phyloP scores from a whole-genome alignment of 1,139 yeast species.

The Taiozyma sp. region DNA sequence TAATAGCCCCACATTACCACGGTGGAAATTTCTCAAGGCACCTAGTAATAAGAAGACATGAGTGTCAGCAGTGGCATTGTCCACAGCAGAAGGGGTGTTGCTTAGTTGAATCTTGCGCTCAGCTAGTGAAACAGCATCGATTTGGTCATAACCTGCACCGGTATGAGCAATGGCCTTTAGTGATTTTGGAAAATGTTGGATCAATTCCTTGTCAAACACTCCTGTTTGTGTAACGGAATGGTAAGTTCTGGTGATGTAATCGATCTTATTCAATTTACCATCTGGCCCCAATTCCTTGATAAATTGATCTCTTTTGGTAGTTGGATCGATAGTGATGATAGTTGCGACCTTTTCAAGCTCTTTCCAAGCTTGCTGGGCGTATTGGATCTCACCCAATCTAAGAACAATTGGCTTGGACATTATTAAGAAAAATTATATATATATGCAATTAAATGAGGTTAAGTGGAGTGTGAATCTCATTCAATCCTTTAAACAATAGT shows the following conservation, averaged over 20 bases:
- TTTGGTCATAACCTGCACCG: constrained; percentile 95
- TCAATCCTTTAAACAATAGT: too few relatives aligned
- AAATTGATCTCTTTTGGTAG: constrained; percentile 48
- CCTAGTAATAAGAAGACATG: constrained; percentile 62
- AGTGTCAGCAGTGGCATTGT: constrained; percentile 78
- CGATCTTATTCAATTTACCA: constrained; percentile 39
- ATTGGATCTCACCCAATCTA: constrained; percentile 48
- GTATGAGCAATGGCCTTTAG: constrained; percentile 66
- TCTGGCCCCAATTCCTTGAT: constrained; percentile 32
- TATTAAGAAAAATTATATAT: background rate
- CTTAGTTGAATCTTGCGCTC: constrained; percentile 53
- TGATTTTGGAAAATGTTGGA: constrained; percentile 50
- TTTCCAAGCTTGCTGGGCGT: constrained; percentile 54
- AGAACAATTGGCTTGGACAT: constrained; percentile 44
- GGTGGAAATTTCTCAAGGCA: constrained; percentile 59
- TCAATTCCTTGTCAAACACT: constrained; percentile 67
- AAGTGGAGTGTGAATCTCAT: too few relatives aligned
- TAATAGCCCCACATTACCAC: constrained; percentile 41
- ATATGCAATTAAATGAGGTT: too few relatives aligned
- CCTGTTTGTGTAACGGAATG: constrained; percentile 53
- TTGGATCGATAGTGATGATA: constrained; percentile 36
- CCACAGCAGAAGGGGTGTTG: constrained; percentile 68
- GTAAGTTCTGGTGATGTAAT: constrained; percentile 48
- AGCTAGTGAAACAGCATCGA: constrained; percentile 42
- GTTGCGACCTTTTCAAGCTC: constrained; percentile 42